Evolutionary conservation across 768 basidiomycete species (phyloP).

Genomic region (Lentinula guzmanii): DNA sequence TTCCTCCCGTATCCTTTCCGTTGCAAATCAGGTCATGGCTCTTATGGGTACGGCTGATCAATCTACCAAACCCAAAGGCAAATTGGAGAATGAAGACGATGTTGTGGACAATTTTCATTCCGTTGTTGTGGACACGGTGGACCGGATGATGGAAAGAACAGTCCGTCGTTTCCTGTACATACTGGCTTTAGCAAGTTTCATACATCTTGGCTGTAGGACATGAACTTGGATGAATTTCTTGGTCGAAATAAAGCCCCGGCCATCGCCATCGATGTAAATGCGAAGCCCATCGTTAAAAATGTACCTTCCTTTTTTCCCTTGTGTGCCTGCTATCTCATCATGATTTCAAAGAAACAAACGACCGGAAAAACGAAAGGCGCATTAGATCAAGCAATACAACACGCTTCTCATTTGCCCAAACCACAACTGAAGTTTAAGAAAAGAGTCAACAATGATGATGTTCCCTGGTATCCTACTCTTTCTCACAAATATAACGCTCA

Average conservation of each 20-base stretch:
- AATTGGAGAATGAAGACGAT: slow-evolving; percentile 67
- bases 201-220: slow-evolving; percentile 47
- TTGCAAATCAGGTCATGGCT: slow-evolving; percentile 60
- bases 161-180: slow-evolving; percentile 27
- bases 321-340: slow-evolving; percentile 8
- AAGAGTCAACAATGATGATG: slow-evolving; percentile 50
- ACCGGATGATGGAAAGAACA: slow-evolving; percentile 78
- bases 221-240: slow-evolving; percentile 70
- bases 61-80: slow-evolving; percentile 47
- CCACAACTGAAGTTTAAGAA: slow-evolving; percentile 74
- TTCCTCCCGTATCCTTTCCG: slow-evolving; percentile 55
- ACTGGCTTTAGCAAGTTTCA: background rate
- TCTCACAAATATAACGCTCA: slow-evolving; percentile 77
- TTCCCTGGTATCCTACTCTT: slow-evolving; percentile 65
- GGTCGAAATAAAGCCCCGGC: slow-evolving; percentile 66
- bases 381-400: slow-evolving; percentile 58
- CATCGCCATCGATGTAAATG: slow-evolving; percentile 44
- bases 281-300: slow-evolving; percentile 22
- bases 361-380: slow-evolving; percentile 28
- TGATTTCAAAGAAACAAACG: slow-evolving; percentile 23
- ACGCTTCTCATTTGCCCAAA: slow-evolving; percentile 71
- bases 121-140: slow-evolving; percentile 77
- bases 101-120: slow-evolving; percentile 78
- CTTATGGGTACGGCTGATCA: slow-evolving; percentile 40
- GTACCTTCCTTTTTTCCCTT: slow-evolving; percentile 13